Percentiles rank a stretch among this genome's conserved stretches.
Evolutionary conservation across 75 land plant species (phyloP).

Genomic region (Larix kaempferi): DNA sequence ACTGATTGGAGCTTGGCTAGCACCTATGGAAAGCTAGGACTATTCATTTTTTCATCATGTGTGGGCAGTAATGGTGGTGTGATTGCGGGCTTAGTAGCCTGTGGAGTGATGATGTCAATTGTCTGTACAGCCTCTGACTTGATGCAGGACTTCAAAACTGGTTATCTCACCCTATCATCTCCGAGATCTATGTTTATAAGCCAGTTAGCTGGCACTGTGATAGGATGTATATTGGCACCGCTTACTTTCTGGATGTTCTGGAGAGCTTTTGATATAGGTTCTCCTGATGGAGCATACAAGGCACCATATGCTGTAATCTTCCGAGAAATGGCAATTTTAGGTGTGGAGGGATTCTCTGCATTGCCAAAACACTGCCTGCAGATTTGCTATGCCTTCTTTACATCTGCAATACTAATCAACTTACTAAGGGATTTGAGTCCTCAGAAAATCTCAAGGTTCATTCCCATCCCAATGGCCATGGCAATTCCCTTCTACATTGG

Average conservation of each 20-base stretch:
- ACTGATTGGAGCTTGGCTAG: slow-evolving; percentile 78
- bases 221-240: slow-evolving; percentile 55
- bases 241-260: slow-evolving; percentile 76
- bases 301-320: slow-evolving; percentile 61
- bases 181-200: slow-evolving; percentile 76
- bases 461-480: slow-evolving; percentile 86
- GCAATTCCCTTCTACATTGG: slow-evolving; percentile 86
- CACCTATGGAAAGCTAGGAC: slow-evolving; percentile 71
- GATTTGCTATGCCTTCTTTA: slow-evolving; percentile 38
- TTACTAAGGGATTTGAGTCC: slow-evolving; percentile 35
- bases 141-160: slow-evolving; percentile 83
- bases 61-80: slow-evolving; percentile 65
- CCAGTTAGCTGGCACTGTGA: slow-evolving; percentile 56
- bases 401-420: slow-evolving; percentile 43
- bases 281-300: slow-evolving; percentile 63
- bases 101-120: slow-evolving; percentile 86
- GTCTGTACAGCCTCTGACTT: slow-evolving; percentile 82
- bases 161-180: slow-evolving; percentile 64
- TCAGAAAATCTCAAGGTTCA: slow-evolving; percentile 23
- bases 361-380: slow-evolving; percentile 65
- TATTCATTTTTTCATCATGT: slow-evolving; percentile 69
- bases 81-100: slow-evolving; percentile 66
- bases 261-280: slow-evolving; percentile 60
- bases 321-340: slow-evolving; percentile 68
- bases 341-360: slow-evolving; percentile 59